phyloP scores from a whole-genome alignment of 2,329 filamentous ascomycete genomes.

The Dactylonectria estremocensis region DNA sequence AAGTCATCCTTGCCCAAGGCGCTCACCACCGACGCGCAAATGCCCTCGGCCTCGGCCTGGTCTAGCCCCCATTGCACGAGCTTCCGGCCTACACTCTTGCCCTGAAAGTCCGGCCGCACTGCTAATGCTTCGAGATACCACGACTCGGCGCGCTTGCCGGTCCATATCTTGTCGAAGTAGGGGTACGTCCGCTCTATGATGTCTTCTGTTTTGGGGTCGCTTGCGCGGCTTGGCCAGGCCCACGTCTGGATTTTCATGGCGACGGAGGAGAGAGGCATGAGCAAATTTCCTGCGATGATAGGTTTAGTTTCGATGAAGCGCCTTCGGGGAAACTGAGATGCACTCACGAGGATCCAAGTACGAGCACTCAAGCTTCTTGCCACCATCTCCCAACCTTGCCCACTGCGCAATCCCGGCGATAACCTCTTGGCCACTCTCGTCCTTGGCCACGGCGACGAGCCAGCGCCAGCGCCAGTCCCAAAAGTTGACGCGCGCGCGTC shows the following conservation, averaged over 20 bases:
- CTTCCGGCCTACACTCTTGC: conserved; percentile 53
- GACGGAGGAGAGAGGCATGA: conserved; percentile 35
- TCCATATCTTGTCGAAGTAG: conserved; percentile 38
- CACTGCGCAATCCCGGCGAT: conserved; percentile 40
- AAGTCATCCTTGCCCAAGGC: conserved; percentile 58
- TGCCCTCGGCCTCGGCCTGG: conserved; percentile 52
- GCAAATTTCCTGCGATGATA: conserved; percentile 29
- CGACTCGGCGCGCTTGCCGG: conserved; percentile 37
- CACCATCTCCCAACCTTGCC: conserved; percentile 39
- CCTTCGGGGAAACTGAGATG: background rate
- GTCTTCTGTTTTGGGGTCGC: conserved; percentile 33
- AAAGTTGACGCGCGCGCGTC: conserved; percentile 45
- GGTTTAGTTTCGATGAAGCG: background rate
- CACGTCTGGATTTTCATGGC: conserved; percentile 33
- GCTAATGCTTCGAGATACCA: conserved; percentile 58
- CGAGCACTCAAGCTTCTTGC: conserved; percentile 28
- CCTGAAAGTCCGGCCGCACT: conserved; percentile 58
- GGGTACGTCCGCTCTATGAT: conserved; percentile 37
- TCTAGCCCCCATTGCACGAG: conserved; percentile 61
- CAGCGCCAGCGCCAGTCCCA: conserved; percentile 49
- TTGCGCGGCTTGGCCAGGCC: conserved; percentile 31
- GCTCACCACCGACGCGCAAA: conserved; percentile 58
- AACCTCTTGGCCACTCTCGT: conserved; percentile 30
- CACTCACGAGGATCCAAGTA: conserved; percentile 38
- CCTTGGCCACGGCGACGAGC: conserved; percentile 46